phyloP scores from a whole-genome alignment of 805 yeast genomes.

The Priceomyces carsonii region DNA sequence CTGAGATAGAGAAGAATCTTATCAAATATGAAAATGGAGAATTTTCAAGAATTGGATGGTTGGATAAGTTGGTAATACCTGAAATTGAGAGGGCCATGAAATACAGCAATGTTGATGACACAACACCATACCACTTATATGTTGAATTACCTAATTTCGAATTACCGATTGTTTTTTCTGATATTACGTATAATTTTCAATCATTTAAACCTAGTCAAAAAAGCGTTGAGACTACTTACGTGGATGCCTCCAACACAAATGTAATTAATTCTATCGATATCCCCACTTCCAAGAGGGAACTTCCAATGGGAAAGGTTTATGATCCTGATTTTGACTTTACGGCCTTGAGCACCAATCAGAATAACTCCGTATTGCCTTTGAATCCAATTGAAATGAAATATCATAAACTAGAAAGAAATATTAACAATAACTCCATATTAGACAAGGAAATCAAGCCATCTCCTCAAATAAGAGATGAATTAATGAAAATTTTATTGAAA shows the following conservation, averaged over 20 bases:
- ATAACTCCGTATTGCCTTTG: conserved; percentile 12
- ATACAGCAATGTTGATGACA: conserved; percentile 2
- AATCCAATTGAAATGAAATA: conserved; percentile 91
- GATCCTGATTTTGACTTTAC: conserved; percentile 42
- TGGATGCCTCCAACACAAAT: conserved; percentile 27
- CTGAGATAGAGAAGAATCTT: conserved; percentile 50
- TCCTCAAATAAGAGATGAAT: conserved; percentile 73
- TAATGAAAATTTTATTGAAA: conserved; percentile 65
- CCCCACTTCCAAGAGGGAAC: conserved; percentile 15
- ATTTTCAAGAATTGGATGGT: conserved; percentile 62
- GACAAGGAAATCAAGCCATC: conserved; percentile 90
- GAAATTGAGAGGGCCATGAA: conserved; percentile 40
- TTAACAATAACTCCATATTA: conserved; percentile 70
- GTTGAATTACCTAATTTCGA: conserved; percentile 46
- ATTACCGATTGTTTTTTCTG: conserved; percentile 44
- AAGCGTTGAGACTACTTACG: conserved; percentile 4
- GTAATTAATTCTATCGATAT: conserved; percentile 37
- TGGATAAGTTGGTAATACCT: conserved; percentile 65
- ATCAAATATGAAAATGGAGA: conserved; percentile 72
- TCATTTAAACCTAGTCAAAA: neutral
- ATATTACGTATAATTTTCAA: conserved; percentile 19
- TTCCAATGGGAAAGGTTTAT: conserved; percentile 30
- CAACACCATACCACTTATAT: conserved; percentile 25
- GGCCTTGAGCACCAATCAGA: conserved; percentile 6
- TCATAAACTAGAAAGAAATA: conserved; percentile 74